Conservation (phyloP, 2,329 filamentous ascomycete genomes). For the Fusarium nodosum region DNA sequence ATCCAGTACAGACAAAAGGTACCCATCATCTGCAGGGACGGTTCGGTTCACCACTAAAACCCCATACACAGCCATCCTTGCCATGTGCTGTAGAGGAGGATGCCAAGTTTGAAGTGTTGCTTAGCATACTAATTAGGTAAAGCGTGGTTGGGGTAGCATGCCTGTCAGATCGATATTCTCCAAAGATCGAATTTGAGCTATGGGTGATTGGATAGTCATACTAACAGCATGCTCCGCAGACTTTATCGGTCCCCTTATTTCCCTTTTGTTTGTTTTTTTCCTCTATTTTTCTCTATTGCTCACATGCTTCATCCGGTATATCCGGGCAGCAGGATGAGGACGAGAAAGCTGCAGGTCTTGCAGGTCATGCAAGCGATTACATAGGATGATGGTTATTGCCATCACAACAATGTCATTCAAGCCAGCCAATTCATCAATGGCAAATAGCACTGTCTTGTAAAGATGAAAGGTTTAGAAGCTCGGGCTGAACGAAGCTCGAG, state of each 20-base stretch:
- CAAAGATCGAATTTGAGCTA: slow-evolving; percentile 34
- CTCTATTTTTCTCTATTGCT: background rate
- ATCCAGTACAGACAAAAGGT: background rate
- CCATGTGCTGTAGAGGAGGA: slow-evolving; percentile 31
- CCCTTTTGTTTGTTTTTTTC: background rate
- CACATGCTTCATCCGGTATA: background rate
- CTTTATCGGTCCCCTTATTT: background rate
- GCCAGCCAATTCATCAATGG: background rate
- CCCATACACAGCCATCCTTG: slow-evolving; percentile 25
- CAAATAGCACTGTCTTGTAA: background rate
- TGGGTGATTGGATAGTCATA: slow-evolving; percentile 25
- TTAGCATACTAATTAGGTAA: slow-evolving; percentile 43
- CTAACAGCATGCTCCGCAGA: slow-evolving; percentile 8
- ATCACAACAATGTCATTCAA: background rate
- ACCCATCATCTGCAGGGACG: slow-evolving; percentile 36
- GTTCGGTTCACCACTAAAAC: slow-evolving; percentile 23
- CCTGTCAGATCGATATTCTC: slow-evolving; percentile 42
- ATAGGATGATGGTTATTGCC: background rate
- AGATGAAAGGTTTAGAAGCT: slow-evolving; percentile 4
- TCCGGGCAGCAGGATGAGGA: background rate
- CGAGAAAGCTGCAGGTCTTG: background rate
- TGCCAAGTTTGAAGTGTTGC: slow-evolving; percentile 40
- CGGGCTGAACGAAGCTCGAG: slow-evolving; percentile 11
- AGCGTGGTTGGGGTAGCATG: slow-evolving; percentile 33
- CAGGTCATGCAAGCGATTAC: too few species aligned